A percentile compares a stretch with the other conserved stretches of the same genome.
Conservation (phyloP, 768 basidiomycete species). For the Pleurotus djamor region DNA sequence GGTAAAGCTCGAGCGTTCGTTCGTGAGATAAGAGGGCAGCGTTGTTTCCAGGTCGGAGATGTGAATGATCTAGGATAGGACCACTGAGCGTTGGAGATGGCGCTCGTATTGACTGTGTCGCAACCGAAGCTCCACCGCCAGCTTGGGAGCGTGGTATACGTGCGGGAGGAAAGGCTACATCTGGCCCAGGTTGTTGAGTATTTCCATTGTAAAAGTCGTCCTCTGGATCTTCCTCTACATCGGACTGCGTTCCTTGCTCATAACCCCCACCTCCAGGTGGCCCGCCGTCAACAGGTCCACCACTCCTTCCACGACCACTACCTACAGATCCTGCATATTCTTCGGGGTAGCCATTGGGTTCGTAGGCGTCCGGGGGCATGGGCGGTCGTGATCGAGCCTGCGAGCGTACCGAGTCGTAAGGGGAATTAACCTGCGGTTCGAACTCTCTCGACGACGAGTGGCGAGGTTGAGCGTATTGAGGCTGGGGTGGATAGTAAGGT, state of each 20-base stretch:
- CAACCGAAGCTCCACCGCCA: constrained; percentile 28
- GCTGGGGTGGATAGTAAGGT: constrained; percentile 14
- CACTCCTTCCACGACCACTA: not conserved
- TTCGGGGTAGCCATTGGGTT: not conserved
- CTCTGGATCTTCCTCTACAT: constrained; percentile 3
- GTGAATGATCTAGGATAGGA: constrained; percentile 86
- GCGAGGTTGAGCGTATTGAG: constrained; percentile 18
- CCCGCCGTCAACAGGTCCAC: not conserved
- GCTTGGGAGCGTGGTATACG: constrained; percentile 10
- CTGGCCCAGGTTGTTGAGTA: constrained; percentile 18
- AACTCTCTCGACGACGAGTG: constrained; percentile 22
- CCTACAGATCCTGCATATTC: constrained; percentile 4
- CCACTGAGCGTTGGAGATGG: constrained; percentile 65
- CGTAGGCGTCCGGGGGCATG: not conserved
- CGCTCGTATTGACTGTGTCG: constrained; percentile 58
- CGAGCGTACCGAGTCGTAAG: not conserved
- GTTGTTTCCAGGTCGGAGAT: constrained; percentile 89
- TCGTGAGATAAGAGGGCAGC: constrained; percentile 94
- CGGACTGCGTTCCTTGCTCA: constrained; percentile 1
- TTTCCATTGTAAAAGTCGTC: constrained; percentile 47
- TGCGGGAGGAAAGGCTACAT: constrained; percentile 24
- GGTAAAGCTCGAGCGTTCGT: constrained; percentile 95
- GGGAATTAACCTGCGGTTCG: not conserved
- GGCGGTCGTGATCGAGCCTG: not conserved
- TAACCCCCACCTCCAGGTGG: not conserved